Base-by-base conservation (phyloP, 768 basidiomycete genomes). In the Tylopilus sp. region DNA sequence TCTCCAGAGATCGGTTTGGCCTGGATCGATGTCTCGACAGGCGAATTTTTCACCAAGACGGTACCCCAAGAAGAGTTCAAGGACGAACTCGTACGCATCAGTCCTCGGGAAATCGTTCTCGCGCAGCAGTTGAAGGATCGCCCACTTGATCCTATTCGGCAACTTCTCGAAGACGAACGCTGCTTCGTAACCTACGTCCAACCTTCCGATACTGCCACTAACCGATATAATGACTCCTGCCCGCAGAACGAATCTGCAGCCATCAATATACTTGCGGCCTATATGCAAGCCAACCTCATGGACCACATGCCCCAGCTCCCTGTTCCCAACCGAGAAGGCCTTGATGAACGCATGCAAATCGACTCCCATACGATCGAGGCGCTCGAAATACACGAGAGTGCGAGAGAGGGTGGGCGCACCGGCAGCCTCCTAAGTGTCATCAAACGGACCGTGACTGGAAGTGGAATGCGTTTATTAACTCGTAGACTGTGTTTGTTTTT, bases 11-110 rank as follows among this genome's bases (percentile, higher is more conserved):
- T 83, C n/a, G 92, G 91, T 2, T 73, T 98, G 36, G 93, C 94
- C 7, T 98, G 94, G 87, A 92, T 91, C 24, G 95, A 98, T 65
- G 82, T 97, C 17, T 94, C 95, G 14, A 97, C 94, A 0, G 92
- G 92, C 54, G 94, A 96, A 64, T 92, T 96, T 68, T 93, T 89
- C 68, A 86, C 89, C 12, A 89, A 89, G 58, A 66, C 70, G 7
- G 77, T 81, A 12, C 69, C 74, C 3, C 44, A 77, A 16, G 81
- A 82, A 22, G 73, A 66, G 36, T 70, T 98, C 28, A 81, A 83
- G 49, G 92, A 97, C 62, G 89, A 96, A 56, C 74, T 98, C 24
- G 84, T 84, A 9, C 82, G 92, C 21, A 87, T 97, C 40, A 73
- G 72, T 29, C 95, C 95, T 6, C 81, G 81, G 46, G 94, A 98